Evolutionary conservation across 75 land plant species (phyloP).

Genomic region (Selaginella tamariscina): DNA sequence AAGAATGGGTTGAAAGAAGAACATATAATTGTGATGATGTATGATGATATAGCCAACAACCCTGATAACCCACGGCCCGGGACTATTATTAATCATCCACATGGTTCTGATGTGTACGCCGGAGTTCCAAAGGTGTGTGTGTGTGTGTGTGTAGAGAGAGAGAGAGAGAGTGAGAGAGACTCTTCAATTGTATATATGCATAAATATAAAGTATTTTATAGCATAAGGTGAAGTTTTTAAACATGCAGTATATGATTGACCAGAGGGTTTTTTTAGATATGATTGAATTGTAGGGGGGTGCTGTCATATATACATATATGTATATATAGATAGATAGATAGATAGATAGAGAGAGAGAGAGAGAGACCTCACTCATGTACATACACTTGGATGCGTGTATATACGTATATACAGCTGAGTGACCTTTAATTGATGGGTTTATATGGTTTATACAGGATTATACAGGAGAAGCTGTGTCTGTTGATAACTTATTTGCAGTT

Average conservation of each 20-base stretch:
- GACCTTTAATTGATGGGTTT: neutral
- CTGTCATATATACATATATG: neutral
- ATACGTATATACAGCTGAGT: no score
- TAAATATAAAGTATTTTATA: no score
- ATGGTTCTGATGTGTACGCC: conserved; percentile 61
- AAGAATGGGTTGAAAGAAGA: conserved; percentile 79
- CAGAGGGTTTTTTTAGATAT: no score
- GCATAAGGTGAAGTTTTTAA: no score
- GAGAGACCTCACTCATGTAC: no score
- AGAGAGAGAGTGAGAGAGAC: no score
- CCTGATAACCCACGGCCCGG: conserved; percentile 60
- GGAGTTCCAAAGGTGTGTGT: conserved; percentile 75
- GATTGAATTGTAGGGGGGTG: neutral
- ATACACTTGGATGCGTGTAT: no score
- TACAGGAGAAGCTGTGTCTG: conserved; percentile 51
- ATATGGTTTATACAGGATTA: conserved; percentile 51
- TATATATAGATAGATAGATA: no score
- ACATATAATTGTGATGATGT: conserved; percentile 85
- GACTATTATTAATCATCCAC: conserved; percentile 63
- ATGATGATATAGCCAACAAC: conserved; percentile 69
- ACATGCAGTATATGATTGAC: no score
- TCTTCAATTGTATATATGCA: no score
- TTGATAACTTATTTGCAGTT: conserved; percentile 53
- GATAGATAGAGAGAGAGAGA: no score
- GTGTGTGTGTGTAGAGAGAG: no score